A percentile compares a stretch with the other conserved stretches of the same genome.
These are phyloP conservation scores for Talaromyces sp. DNA, from an alignment of 2,329 filamentous ascomycete species.

Conservation along the genomic window DNA sequence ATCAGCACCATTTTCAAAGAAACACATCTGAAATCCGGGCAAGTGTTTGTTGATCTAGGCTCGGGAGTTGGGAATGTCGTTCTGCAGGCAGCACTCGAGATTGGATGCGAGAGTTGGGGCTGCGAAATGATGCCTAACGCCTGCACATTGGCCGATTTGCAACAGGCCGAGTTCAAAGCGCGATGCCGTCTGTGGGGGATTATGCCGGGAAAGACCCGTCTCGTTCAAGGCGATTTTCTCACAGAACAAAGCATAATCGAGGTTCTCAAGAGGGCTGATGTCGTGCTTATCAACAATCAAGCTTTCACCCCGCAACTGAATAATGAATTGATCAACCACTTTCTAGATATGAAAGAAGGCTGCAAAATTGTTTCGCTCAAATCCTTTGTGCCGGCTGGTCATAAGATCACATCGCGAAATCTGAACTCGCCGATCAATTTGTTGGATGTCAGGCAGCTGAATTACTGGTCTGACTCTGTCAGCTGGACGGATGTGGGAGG, in stretches of 20 bases:
- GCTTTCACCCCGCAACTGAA: slow-evolving; percentile 88
- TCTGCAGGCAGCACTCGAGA: slow-evolving; percentile 85
- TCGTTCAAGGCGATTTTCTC: slow-evolving; percentile 80
- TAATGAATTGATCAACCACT: slow-evolving; percentile 77
- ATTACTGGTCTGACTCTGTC: slow-evolving; percentile 66
- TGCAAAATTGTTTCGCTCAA: slow-evolving; percentile 88
- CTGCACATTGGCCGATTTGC: slow-evolving; percentile 71
- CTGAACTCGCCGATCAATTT: slow-evolving; percentile 76
- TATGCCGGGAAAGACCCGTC: slow-evolving; percentile 67
- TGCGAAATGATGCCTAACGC: slow-evolving; percentile 95
- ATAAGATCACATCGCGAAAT: slow-evolving; percentile 68
- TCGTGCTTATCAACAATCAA: slow-evolving; percentile 97
- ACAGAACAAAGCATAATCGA: slow-evolving; percentile 64
- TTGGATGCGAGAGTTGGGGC: slow-evolving; percentile 91
- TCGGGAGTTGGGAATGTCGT: slow-evolving; percentile 96
- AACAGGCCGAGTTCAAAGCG: slow-evolving; percentile 76
- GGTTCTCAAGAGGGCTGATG: slow-evolving; percentile 77
- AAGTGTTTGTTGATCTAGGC: slow-evolving; percentile 89
- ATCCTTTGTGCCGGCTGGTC: slow-evolving; percentile 77
- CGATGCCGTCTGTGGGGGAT: slow-evolving; percentile 88
- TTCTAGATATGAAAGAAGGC: slow-evolving; percentile 86
- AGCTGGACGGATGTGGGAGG: slow-evolving; percentile 87
- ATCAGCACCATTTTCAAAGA: slow-evolving; percentile 75
- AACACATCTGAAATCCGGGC: slow-evolving; percentile 70
- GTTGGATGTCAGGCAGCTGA: slow-evolving; percentile 67